Percentiles rank a stretch among this genome's conserved stretches.
Evolutionary conservation across 495 filamentous ascomycete species (phyloP).

Genomic region (Tirmania nivea): DNA sequence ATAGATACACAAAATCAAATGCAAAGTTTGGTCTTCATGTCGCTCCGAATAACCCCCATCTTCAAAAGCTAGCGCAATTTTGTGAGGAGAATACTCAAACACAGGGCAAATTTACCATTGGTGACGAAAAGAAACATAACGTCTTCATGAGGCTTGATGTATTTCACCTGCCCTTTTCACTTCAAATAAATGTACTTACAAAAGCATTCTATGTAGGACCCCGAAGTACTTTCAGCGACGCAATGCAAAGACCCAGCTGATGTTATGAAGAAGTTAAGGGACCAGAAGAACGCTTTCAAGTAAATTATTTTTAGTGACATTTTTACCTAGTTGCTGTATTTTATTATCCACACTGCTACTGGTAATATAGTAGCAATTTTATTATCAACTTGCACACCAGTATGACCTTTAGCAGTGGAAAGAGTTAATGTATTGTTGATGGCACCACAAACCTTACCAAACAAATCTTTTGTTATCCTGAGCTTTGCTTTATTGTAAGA

Average conservation of each 20-base stretch:
- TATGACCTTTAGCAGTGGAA: too few relatives aligned
- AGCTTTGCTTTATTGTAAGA: too few relatives aligned
- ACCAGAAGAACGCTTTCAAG: slow-evolving; percentile 83
- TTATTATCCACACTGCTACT: too few relatives aligned
- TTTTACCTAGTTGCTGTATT: background rate
- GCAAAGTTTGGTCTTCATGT: slow-evolving; percentile 66
- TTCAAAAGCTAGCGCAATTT: slow-evolving; percentile 56
- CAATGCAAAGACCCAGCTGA: slow-evolving; percentile 64
- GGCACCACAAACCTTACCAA: too few relatives aligned
- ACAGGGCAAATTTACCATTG: slow-evolving; percentile 91
- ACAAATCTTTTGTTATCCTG: too few relatives aligned
- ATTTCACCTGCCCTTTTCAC: slow-evolving; percentile 19
- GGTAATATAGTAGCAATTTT: too few relatives aligned
- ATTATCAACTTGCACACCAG: too few relatives aligned
- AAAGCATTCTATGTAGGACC: slow-evolving; percentile 35
- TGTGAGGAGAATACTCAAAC: slow-evolving; percentile 65
- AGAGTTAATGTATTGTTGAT: too few relatives aligned
- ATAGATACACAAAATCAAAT: slow-evolving; percentile 91
- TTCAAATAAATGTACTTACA: background rate
- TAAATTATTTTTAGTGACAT: slow-evolving; percentile 10
- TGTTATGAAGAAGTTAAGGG: slow-evolving; percentile 66
- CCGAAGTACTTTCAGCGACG: slow-evolving; percentile 60
- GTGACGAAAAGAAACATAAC: slow-evolving; percentile 95
- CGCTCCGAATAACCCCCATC: slow-evolving; percentile 39
- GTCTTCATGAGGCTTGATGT: slow-evolving; percentile 87